Base-by-base conservation (phyloP, 2,329 filamentous ascomycete genomes). In the Xylariaceae sp. region DNA sequence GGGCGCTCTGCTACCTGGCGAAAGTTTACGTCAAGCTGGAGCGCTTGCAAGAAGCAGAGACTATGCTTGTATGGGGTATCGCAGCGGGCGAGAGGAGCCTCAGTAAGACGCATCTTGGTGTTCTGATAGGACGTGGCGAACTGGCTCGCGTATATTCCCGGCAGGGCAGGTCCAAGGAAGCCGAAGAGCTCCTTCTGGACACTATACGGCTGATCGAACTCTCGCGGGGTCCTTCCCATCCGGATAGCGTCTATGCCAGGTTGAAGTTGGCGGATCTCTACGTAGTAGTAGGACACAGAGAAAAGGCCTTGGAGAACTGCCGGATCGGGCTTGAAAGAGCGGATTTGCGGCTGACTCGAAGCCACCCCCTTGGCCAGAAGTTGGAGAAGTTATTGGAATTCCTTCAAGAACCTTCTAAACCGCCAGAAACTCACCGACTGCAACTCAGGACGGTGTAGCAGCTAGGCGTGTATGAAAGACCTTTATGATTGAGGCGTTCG, bases 91-190 rank as follows among this genome's bases (percentile, higher is more conserved):
- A 36, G n/a, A 41, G 38, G 14, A 41, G 38, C 28, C 27, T 36
- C 14, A 36, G 38, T 14, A 32, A 41, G 15, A 32, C 15, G 16
- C 38, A 41, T 19, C 38, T 41, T 4, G 33, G 33, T 15, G 33
- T 41, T 9, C 16, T 36, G 5, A 41, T 36, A 28, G 38, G 38
- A n/a, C 28, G 38, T 8, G 38, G 33, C 12, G 38, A 41, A n/a
- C 32, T 41, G 14, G 32, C 38, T 23, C 33, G 38, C 16, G 33
- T 41, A 6, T 36, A 36, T 18, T 36, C 33, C 9, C 18, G 38
- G 24, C 38, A 41, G 29, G 33, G 34, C 15, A 41, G 34, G 24
- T 27, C 29, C 3, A 15, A n/a, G 6, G 34, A 41, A 24, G 33
- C 34, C 16, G 33, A 36, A 24, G n/a, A 41, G 33, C 34, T 37